phyloP scores from a whole-genome alignment of 345 rosid species.

The Iberis pinnata region DNA sequence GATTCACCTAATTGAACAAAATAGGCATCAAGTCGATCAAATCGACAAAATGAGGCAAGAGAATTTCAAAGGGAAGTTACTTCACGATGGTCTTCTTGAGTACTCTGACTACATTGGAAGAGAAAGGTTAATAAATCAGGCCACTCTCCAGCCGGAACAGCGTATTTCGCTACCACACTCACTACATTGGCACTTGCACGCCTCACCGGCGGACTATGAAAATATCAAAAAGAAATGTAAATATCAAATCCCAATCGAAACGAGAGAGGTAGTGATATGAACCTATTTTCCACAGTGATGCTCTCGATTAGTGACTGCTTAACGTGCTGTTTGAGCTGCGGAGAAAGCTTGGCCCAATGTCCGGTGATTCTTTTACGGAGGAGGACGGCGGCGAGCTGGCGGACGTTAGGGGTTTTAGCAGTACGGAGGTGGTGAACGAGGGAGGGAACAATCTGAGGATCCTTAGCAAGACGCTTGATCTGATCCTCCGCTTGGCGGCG shows the following conservation, averaged over 20 bases:
- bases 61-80: conserved; percentile 34
- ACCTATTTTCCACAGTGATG: conserved; percentile 94
- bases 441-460: conserved; percentile 97
- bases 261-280: not conserved
- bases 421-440: conserved; percentile 96
- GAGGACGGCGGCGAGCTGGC: conserved; percentile 98
- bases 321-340: conserved; percentile 69
- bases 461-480: conserved; percentile 88
- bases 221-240: too few species aligned
- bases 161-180: conserved; percentile 84
- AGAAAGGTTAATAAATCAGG: conserved; percentile 79
- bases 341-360: conserved; percentile 95
- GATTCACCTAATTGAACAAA: not conserved
- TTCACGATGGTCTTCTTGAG: conserved; percentile 95
- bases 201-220: conserved; percentile 83
- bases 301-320: conserved; percentile 87
- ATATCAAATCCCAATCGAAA: not conserved
- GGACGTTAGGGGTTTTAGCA: conserved; percentile 96
- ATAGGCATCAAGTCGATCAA: not conserved
- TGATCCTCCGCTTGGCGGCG: conserved; percentile 98
- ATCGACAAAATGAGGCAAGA: not conserved
- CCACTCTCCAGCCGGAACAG: conserved; percentile 98
- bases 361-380: conserved; percentile 98
- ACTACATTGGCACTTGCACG: conserved; percentile 99
- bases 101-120: conserved; percentile 93